These are phyloP conservation scores for Populus euphratica DNA, from an alignment of 345 rosid species.

Conservation along the genomic window DNA sequence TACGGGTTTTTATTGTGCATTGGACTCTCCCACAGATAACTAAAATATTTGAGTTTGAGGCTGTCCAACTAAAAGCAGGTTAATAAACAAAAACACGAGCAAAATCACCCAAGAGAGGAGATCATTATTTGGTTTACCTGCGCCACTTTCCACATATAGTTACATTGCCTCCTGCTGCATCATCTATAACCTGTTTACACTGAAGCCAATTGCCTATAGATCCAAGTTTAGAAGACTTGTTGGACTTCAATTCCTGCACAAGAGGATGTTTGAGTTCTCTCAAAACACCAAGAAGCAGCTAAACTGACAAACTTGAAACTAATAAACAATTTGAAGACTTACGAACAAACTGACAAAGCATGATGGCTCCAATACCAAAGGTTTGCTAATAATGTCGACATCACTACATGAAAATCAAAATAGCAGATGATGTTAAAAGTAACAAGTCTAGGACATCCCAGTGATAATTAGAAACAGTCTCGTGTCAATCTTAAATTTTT, in stretches of 20 bases:
- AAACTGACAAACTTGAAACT: conserved; percentile 7
- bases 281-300: conserved; percentile 5
- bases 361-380: conserved; percentile 23
- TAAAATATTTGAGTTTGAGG: not conserved
- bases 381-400: conserved; percentile 36
- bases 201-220: conserved; percentile 87
- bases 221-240: conserved; percentile 29
- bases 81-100: not conserved
- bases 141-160: conserved; percentile 96
- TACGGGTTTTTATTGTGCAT: not conserved
- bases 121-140: conserved; percentile 47
- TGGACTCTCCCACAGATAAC: not conserved
- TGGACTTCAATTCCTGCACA: conserved; percentile 41
- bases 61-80: not conserved
- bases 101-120: conserved; percentile 10
- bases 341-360: conserved; percentile 38
- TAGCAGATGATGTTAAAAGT: conserved; percentile 8
- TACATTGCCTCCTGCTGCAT: conserved; percentile 34
- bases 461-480: not conserved
- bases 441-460: not conserved
- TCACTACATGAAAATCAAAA: conserved; percentile 45
- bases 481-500: not conserved
- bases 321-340: conserved; percentile 32
- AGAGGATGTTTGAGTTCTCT: conserved; percentile 13
- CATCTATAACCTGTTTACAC: conserved; percentile 53